phyloP scores from a whole-genome alignment of 176 grass and related monocot genomes.

The Aegilops umbellulata region DNA sequence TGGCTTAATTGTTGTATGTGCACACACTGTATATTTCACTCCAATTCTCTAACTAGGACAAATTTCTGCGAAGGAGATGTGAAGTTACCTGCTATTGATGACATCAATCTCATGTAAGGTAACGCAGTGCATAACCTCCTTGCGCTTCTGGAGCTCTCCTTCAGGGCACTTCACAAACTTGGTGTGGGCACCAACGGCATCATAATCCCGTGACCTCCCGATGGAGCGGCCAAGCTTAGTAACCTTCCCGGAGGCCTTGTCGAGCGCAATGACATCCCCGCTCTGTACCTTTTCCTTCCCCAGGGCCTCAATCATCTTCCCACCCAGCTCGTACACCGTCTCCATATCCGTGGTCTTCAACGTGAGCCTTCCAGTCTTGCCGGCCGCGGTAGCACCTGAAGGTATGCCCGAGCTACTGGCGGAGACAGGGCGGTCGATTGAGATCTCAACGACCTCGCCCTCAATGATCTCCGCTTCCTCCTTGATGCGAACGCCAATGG shows the following conservation, averaged over 20 bases:
- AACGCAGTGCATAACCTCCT: constrained; percentile 96
- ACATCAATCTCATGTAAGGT: constrained; percentile 97
- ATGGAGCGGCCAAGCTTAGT: constrained; percentile 93
- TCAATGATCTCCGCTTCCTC: constrained; percentile 98
- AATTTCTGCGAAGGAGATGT: neutral
- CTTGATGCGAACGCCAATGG: constrained; percentile 97
- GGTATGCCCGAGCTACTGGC: constrained; percentile 25
- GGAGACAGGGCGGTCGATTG: constrained; percentile 73
- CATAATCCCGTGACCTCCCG: constrained; percentile 77
- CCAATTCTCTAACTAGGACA: neutral
- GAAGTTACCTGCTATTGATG: constrained; percentile 84
- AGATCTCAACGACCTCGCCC: constrained; percentile 96
- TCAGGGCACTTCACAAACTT: constrained; percentile 95
- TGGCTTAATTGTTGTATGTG: neutral
- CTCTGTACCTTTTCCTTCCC: constrained; percentile 96
- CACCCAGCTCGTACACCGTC: constrained; percentile 89
- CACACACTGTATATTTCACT: neutral
- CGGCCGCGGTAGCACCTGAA: constrained; percentile 31
- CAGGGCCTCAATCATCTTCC: constrained; percentile 97
- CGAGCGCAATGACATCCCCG: constrained; percentile 83
- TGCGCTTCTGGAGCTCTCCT: constrained; percentile 94
- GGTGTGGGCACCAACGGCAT: constrained; percentile 76
- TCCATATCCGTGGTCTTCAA: constrained; percentile 97
- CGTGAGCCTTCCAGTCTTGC: constrained; percentile 77
- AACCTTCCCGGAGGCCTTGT: constrained; percentile 82